Percentiles rank a stretch among this genome's conserved stretches.
phyloP scores from a whole-genome alignment of 306 rosid species.

The Abrus pulchellus region DNA sequence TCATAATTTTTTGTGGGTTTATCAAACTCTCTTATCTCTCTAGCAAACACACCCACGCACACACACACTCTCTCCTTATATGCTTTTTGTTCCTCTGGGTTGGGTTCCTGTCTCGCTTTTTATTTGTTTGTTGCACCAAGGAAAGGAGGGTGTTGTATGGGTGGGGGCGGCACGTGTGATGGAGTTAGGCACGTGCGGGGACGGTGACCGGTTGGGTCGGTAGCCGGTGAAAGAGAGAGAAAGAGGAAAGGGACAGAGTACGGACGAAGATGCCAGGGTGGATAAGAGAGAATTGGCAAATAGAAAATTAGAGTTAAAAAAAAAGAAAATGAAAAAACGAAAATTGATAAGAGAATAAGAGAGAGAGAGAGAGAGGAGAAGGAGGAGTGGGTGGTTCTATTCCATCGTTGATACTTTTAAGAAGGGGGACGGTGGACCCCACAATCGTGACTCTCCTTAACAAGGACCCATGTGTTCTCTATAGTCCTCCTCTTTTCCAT shows the following conservation, averaged over 20 bases:
- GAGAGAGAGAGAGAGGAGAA: not conserved
- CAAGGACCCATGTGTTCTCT: conserved; percentile 25
- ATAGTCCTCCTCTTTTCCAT: not conserved
- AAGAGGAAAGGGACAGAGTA: conserved; percentile 62
- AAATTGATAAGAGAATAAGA: not conserved
- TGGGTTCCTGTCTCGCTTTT: conserved; percentile 57
- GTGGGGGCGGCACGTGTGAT: conserved; percentile 54
- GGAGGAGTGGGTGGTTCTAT: conserved; percentile 34
- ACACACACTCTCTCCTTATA: conserved; percentile 14
- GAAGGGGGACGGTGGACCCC: conserved; percentile 34
- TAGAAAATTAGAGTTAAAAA: conserved; percentile 48
- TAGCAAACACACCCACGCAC: not conserved
- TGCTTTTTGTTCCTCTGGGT: conserved; percentile 22
- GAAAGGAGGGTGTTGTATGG: conserved; percentile 60
- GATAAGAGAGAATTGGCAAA: conserved; percentile 48
- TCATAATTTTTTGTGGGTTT: conserved; percentile 27
- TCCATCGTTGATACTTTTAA: conserved; percentile 50
- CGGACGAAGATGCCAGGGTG: conserved; percentile 93
- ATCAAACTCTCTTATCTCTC: not conserved
- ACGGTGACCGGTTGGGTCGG: conserved; percentile 49
- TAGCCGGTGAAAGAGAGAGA: conserved; percentile 57
- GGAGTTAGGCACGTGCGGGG: conserved; percentile 45
- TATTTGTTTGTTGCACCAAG: conserved; percentile 91
- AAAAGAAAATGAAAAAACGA: not conserved
- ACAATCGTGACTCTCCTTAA: conserved; percentile 41